phyloP scores from a whole-genome alignment of 2,329 filamentous ascomycete genomes.

The Trichoderma atroviride region DNA sequence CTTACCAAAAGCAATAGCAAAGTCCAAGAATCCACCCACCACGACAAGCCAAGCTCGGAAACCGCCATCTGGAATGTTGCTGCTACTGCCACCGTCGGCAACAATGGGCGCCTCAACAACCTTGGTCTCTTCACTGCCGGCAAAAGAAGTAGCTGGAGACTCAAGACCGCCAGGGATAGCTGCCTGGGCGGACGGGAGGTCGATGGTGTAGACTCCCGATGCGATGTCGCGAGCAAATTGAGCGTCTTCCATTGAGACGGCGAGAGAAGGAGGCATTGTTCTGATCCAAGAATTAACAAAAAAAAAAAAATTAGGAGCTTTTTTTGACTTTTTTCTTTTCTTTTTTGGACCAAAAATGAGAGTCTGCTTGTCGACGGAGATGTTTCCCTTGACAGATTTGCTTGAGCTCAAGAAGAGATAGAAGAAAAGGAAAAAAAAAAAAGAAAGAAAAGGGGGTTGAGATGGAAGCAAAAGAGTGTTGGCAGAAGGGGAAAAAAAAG shows the following conservation, averaged over 20 bases:
- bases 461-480: slow-evolving; percentile 5
- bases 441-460: neutral
- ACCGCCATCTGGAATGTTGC: slow-evolving; percentile 34
- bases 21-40: slow-evolving; percentile 38
- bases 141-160: slow-evolving; percentile 1
- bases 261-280: neutral
- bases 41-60: slow-evolving; percentile 39
- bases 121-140: neutral
- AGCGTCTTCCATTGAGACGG: neutral
- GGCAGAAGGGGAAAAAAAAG: neutral
- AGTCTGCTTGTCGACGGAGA: neutral
- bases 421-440: no score
- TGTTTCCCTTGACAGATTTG: slow-evolving; percentile 1
- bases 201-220: neutral
- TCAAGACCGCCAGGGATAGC: neutral
- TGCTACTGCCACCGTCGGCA: neutral
- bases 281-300: neutral
- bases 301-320: neutral
- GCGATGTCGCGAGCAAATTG: neutral
- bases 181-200: neutral
- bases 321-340: neutral
- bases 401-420: neutral
- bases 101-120: neutral
- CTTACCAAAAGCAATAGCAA: slow-evolving; percentile 36
- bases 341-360: neutral